Evolutionary conservation across 371 early-diverging fungal species (phyloP).

Genomic region (Mortierella sp.): DNA sequence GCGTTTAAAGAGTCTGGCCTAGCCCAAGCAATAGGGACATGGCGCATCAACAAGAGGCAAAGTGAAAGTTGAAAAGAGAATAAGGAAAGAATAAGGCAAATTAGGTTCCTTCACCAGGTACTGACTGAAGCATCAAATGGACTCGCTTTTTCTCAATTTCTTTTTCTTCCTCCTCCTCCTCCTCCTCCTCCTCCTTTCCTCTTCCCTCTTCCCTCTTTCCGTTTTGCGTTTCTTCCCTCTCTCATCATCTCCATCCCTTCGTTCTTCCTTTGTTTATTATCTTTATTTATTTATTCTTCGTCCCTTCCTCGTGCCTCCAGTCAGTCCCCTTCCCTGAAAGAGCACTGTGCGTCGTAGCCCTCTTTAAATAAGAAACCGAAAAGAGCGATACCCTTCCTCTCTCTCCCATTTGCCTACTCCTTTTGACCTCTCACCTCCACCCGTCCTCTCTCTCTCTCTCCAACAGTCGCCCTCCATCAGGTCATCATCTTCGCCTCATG

Average conservation of each 20-base stretch:
- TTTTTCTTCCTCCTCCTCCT: background rate
- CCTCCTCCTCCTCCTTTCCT: background rate
- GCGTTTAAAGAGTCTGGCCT: no score
- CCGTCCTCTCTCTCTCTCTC: background rate
- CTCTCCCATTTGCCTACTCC: conserved; percentile 7
- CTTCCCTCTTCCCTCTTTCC: background rate
- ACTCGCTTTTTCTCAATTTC: background rate
- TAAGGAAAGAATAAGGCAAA: background rate
- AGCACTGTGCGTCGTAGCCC: background rate
- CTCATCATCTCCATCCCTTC: background rate
- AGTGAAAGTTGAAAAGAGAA: background rate
- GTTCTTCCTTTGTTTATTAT: background rate
- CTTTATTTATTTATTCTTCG: background rate
- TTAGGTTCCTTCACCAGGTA: no score
- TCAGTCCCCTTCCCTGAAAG: background rate
- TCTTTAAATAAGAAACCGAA: background rate
- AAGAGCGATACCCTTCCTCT: background rate
- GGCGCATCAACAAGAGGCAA: no score
- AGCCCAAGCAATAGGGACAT: no score
- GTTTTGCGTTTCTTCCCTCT: background rate
- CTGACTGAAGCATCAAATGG: no score
- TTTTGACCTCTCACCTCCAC: background rate
- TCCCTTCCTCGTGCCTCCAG: background rate
- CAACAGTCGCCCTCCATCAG: no score
- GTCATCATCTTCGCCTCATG: conserved; percentile 42